phyloP scores from a whole-genome alignment of 805 yeast genomes.

The Candida qinlingensis region DNA sequence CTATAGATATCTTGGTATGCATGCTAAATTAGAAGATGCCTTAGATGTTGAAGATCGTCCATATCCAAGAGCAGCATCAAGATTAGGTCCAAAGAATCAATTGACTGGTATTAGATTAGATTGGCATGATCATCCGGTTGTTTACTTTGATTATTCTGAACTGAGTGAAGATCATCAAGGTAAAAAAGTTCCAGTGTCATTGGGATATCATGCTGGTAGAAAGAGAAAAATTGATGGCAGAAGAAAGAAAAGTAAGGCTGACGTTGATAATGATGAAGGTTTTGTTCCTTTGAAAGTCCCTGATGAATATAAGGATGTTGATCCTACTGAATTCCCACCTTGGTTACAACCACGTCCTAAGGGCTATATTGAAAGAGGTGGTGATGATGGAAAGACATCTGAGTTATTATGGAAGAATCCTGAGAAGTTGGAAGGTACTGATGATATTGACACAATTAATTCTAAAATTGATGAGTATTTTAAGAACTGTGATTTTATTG shows the following conservation, averaged over 20 bases:
- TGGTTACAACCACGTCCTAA: constrained; percentile 78
- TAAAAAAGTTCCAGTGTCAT: constrained; percentile 6
- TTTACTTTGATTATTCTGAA: constrained; percentile 48
- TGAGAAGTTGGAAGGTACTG: constrained; percentile 4
- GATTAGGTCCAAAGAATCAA: constrained; percentile 73
- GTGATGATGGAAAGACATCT: constrained; percentile 45
- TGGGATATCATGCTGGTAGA: constrained; percentile 6
- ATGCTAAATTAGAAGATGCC: constrained; percentile 69
- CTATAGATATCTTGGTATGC: constrained; percentile 72
- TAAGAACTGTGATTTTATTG: constrained; percentile 47
- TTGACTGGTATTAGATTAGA: constrained; percentile 54
- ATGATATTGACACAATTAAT: constrained; percentile 18
- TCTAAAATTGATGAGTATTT: constrained; percentile 46
- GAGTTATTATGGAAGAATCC: constrained; percentile 63
- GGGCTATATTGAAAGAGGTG: constrained; percentile 84
- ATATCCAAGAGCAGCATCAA: constrained; percentile 73
- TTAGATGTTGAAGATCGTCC: constrained; percentile 73
- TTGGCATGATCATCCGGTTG: constrained; percentile 59
- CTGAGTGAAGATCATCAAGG: constrained; percentile 17
- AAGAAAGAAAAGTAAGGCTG: constrained; percentile 18
- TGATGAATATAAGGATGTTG: constrained; percentile 34
- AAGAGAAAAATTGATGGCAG: constrained; percentile 23
- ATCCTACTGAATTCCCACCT: constrained; percentile 49
- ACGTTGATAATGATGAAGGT: constrained; percentile 19
- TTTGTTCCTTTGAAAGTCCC: constrained; percentile 38